Percentiles rank a stretch among this genome's conserved stretches.
Conservation (phyloP, 805 yeast species). For the Kodamaea sagamina region DNA sequence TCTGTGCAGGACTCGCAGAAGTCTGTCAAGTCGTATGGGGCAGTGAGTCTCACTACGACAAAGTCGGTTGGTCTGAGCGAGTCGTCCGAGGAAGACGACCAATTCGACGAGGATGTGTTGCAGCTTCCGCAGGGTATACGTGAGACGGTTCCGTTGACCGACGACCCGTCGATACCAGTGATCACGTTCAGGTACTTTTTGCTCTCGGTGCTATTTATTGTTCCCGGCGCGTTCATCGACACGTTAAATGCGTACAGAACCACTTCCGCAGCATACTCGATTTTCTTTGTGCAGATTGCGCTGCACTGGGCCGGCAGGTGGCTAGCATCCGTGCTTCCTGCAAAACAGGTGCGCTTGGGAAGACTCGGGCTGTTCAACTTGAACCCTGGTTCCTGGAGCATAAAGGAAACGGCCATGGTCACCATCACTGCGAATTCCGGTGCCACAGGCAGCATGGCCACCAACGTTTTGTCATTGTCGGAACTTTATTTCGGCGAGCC, state of each 20-base stretch:
- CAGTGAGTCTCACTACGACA: background rate
- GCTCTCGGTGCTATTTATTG: conserved; percentile 34
- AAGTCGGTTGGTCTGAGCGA: background rate
- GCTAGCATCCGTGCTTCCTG: conserved; percentile 46
- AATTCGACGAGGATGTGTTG: conserved; percentile 21
- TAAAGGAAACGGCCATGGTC: conserved; percentile 54
- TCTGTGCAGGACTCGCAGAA: background rate
- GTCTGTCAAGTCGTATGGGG: conserved; percentile 6
- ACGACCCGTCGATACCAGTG: conserved; percentile 41
- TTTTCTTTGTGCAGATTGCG: conserved; percentile 53
- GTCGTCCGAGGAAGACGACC: background rate
- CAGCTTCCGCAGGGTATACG: conserved; percentile 34
- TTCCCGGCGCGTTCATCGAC: conserved; percentile 46
- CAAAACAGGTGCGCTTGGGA: conserved; percentile 21
- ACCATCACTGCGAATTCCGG: conserved; percentile 54
- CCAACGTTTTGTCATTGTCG: conserved; percentile 48
- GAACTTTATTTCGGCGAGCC: conserved; percentile 44
- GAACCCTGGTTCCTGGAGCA: conserved; percentile 59
- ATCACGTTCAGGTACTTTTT: conserved; percentile 39
- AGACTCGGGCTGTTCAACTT: conserved; percentile 31
- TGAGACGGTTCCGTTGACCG: conserved; percentile 41
- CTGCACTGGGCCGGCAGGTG: conserved; percentile 50
- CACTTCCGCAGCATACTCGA: conserved; percentile 51
- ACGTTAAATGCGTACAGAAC: conserved; percentile 46
- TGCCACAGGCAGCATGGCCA: conserved; percentile 54